A percentile compares a stretch with the other conserved stretches of the same genome.
These are phyloP conservation scores for Phyllosticta citribraziliensis DNA, from an alignment of 2,329 filamentous ascomycete genomes.

Conservation along the genomic window DNA sequence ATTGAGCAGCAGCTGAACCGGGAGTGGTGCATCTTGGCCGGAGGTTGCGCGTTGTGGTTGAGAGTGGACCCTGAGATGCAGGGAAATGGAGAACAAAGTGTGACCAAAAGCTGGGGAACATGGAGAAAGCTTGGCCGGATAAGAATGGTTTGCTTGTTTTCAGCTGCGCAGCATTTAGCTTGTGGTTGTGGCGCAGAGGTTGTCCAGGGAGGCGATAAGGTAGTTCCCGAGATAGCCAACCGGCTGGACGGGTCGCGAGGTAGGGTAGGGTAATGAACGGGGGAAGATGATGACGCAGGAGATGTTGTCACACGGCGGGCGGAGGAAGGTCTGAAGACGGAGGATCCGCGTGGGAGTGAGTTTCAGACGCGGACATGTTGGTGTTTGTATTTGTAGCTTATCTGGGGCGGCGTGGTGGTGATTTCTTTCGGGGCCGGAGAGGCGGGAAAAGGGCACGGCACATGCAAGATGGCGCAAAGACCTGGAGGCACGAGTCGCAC, in stretches of 20 bases:
- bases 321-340: neutral
- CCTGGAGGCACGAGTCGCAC: neutral
- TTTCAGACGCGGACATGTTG: neutral
- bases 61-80: neutral
- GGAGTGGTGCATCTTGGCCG: neutral
- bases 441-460: neutral
- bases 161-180: neutral
- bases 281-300: neutral
- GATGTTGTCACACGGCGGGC: neutral
- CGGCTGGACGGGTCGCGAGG: neutral
- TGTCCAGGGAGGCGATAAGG: neutral
- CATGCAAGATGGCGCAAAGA: neutral
- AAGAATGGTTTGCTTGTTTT: neutral
- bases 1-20: neutral
- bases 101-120: neutral
- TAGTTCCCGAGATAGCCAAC: neutral
- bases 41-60: neutral
- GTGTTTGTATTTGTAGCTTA: neutral
- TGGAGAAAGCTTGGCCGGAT: neutral
- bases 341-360: neutral
- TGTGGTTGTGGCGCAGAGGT: neutral
- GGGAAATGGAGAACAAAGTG: neutral
- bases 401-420: neutral
- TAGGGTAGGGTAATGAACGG: too few relatives aligned
- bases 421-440: neutral